Evolutionary conservation across 306 rosid species (phyloP).

Genomic region (Morella rubra): DNA sequence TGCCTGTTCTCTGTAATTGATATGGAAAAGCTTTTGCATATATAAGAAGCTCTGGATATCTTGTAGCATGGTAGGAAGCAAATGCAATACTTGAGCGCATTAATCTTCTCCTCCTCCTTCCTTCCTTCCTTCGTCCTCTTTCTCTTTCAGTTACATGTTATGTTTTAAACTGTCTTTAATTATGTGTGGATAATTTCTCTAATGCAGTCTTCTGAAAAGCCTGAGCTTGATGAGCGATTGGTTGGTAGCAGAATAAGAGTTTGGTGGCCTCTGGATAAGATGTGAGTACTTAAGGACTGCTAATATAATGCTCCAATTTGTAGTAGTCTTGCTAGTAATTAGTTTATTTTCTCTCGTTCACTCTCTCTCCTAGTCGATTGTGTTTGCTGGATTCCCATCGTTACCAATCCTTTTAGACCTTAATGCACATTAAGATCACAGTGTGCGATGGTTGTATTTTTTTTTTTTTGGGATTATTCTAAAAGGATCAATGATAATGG

Average conservation of each 20-base stretch:
- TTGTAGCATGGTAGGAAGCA: not conserved
- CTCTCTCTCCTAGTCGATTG: not conserved
- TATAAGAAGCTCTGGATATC: not conserved
- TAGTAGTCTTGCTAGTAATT: conserved; percentile 2
- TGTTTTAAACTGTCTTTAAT: not conserved
- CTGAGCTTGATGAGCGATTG: conserved; percentile 32
- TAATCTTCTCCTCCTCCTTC: not conserved
- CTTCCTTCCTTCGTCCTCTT: not conserved
- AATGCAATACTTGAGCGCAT: not conserved
- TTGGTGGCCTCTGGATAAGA: conserved; percentile 83
- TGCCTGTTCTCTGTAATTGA: not conserved
- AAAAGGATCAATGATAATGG: too few species aligned
- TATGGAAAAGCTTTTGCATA: not conserved
- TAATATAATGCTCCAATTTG: conserved; percentile 17
- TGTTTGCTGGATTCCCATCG: not conserved
- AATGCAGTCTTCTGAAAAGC: conserved; percentile 41
- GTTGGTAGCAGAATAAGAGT: conserved; percentile 64
- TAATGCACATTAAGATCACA: not conserved
- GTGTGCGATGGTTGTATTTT: not conserved
- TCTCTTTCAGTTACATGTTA: not conserved
- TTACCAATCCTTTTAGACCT: not conserved
- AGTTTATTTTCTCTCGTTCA: not conserved
- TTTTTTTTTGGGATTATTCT: not conserved
- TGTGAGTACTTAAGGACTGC: conserved; percentile 46
- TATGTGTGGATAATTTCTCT: conserved; percentile 5